Conservation (phyloP, 2,329 filamentous ascomycete species). For the Fusarium luffae region DNA sequence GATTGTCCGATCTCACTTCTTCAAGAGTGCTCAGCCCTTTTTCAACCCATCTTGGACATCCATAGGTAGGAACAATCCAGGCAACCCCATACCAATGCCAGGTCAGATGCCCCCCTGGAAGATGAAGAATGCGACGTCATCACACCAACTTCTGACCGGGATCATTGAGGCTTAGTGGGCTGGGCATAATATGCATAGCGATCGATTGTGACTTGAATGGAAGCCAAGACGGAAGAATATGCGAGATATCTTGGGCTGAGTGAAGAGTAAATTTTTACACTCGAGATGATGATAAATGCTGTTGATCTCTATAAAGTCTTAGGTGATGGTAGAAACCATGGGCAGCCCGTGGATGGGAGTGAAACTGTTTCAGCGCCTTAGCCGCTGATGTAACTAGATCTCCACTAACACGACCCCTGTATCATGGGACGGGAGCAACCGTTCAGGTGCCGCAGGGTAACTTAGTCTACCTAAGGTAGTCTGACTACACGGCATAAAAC, state of each 20-base stretch:
- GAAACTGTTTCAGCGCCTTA: conserved; percentile 7
- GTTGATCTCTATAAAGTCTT: neutral
- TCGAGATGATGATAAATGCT: neutral
- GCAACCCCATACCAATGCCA: conserved; percentile 11
- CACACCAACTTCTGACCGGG: conserved; percentile 25
- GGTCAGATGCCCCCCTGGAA: conserved; percentile 28
- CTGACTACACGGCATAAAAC: neutral
- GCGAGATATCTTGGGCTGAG: neutral
- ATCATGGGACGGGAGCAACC: neutral
- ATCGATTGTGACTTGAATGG: neutral
- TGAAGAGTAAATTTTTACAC: neutral
- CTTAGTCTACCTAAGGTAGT: neutral
- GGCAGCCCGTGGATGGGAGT: neutral
- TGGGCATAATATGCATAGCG: conserved; percentile 8
- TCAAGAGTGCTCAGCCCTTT: conserved; percentile 23
- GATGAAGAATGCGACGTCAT: conserved; percentile 35
- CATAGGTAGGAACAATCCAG: conserved; percentile 7
- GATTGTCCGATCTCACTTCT: neutral
- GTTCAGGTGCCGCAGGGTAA: neutral
- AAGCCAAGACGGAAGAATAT: conserved; percentile 11
- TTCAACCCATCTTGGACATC: conserved; percentile 1
- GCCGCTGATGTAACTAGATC: neutral
- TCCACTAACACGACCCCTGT: conserved; percentile 3
- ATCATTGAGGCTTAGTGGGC: conserved; percentile 27
- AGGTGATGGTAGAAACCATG: neutral